Base-by-base conservation (phyloP, 176 grass and related monocot genomes). In the Eremochloa ophiuroides region DNA sequence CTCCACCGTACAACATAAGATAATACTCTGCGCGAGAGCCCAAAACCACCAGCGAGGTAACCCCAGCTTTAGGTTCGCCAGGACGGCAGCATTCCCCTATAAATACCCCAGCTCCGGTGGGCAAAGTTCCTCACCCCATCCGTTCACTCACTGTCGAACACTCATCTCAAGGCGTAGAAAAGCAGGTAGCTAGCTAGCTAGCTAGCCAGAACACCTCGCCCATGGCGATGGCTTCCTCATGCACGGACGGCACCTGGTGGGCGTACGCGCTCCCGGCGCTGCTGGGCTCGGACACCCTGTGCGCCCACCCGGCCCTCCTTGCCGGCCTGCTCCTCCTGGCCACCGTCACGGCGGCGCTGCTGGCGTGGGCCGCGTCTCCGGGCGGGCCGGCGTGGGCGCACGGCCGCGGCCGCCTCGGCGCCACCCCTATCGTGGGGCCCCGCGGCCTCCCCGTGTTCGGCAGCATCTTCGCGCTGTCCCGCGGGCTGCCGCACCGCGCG, bases 391-490 rank as follows among this genome's bases (percentile, higher is more conserved):
- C 92, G 0, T 94, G 92, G 92, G 55, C 83, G 12, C 66, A 87
- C 71, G 87, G 81, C 20, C 73, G 92, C 16, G 68, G 41, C 27
- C 35, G 70, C 27, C 84, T 48, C 47, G 92, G 92, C 10, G 8
- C 37, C 11, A 83, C 46, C 0, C 51, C 25, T 14, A 82, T 94
- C 66, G 20, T 25, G 0, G 92, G 89, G 0, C 83, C 89, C 0
- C 86, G 92, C 18, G 92, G 92, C 9, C 67, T 94, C 6, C 92
- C 92, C 18, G 22, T 91, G 1, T 89, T 94, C 31, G 92, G 92
- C 16, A 89, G 75, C 80, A 86, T 94, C 71, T 94, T 94, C 62
- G 42, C 79, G 6, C 88, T 94, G 1, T 69, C 83, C 17, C 34
- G 70, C 37, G 82, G 83, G 1, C 66, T 94, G 0, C 92, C 92